A percentile compares a stretch with the other conserved stretches of the same genome.
Evolutionary conservation across 805 yeast species (phyloP).

Genomic region (Blastobotrys peoriensis): DNA sequence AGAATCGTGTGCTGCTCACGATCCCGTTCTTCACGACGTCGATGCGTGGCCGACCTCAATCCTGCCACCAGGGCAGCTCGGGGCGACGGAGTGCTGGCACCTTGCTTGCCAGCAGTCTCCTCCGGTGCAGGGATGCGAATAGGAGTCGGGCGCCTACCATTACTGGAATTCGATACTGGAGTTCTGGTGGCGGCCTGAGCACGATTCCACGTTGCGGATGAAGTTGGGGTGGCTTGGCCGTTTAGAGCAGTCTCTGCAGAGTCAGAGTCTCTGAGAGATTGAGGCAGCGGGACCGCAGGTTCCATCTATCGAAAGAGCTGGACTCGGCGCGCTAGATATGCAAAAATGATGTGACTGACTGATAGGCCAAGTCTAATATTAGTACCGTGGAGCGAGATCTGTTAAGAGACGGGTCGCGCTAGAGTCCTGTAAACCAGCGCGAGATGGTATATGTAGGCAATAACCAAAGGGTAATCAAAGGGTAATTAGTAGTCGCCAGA

Average conservation of each 20-base stretch:
- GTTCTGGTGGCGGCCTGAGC: neutral
- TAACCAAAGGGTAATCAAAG: too few relatives aligned
- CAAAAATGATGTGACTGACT: too few relatives aligned
- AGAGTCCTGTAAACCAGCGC: too few relatives aligned
- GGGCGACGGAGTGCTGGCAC: slow-evolving; percentile 16
- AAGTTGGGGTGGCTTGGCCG: neutral
- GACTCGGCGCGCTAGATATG: too few relatives aligned
- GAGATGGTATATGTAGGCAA: too few relatives aligned
- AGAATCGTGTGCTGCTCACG: slow-evolving; percentile 8
- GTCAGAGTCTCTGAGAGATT: neutral
- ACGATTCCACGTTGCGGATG: neutral
- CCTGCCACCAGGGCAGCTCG: slow-evolving; percentile 26
- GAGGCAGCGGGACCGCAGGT: neutral
- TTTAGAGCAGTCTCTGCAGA: neutral
- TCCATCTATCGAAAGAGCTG: neutral
- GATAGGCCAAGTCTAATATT: too few relatives aligned
- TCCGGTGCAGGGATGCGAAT: slow-evolving; percentile 13
- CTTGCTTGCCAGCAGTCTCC: slow-evolving; percentile 8
- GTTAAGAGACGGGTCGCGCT: too few relatives aligned
- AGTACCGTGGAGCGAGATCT: too few relatives aligned
- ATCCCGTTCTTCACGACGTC: slow-evolving; percentile 17
- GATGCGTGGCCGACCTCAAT: slow-evolving; percentile 24
- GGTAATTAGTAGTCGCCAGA: too few relatives aligned
- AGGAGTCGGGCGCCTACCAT: slow-evolving; percentile 12
- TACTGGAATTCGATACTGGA: slow-evolving; percentile 2